Evolutionary conservation across 352 stramenopile genomes (phyloP), one percentile per base, ranked within the genome.

Genomic region (Globisporangium barbulae): DNA sequence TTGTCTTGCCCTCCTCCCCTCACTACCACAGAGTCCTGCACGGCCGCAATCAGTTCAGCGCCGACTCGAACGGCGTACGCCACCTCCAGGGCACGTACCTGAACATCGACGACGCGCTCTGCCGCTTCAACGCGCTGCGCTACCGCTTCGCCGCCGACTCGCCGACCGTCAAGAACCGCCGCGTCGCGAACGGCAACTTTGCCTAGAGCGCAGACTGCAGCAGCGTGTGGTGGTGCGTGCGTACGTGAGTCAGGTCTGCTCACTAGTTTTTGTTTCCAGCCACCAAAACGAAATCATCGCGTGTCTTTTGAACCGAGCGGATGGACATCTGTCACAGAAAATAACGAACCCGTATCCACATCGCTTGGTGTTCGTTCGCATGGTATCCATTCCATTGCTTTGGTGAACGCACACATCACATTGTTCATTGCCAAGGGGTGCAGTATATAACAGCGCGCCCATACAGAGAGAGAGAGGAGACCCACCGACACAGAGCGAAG

Each of bases 31-130:
- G 86, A 53, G 72, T 96, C 17, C 68, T 96, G 5, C 87, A 96
- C 54, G 87, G 87, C 37, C 80, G 87, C 56, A 91, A 89, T 54
- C 69, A 90, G 21, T 96, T 93, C 62, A 77, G 73, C 5, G 64
- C 83, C 37, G 75, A 70, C 35, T 90, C 83, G n/a, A 81, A 81
- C 52, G 85, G 83, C 31, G 73, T 90, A 44, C 85, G 87, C 50
- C 87, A 96, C 62, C 71, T 96, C 8, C 87, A 96, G 64, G 87
- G 87, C 63, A 93, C 85, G 3, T 96, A 96, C 64, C 37, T 96
- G 63, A 96, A 94, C 71, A 94, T 96, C 61, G 87, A 96, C 64
- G 85, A 96, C 68, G 87, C 83, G 31, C 62, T 91, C n/a, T 93
- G 82, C 42, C 80, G 85, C 63, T 96, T 88, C 79, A 90, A 93